Evolutionary conservation across 305 asterid species (phyloP).

Genomic region (Galium porrigens): DNA sequence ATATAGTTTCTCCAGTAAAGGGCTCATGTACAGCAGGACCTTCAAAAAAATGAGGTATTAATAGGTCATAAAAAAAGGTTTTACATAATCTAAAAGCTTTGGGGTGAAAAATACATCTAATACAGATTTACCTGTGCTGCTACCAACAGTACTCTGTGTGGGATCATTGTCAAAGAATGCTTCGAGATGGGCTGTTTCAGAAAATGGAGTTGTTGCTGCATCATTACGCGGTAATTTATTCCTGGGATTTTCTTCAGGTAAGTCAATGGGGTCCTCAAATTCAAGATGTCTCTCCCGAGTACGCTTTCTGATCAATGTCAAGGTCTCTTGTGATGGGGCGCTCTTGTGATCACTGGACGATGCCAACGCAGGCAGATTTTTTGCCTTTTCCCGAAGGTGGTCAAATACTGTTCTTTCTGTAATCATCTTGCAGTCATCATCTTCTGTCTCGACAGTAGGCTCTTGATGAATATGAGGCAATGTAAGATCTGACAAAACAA

Average conservation of each 20-base stretch:
- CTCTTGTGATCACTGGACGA: constrained; percentile 25
- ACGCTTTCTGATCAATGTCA: constrained; percentile 64
- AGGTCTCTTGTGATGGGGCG: constrained; percentile 61
- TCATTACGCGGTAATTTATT: constrained; percentile 20
- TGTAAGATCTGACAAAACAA: constrained; percentile 6
- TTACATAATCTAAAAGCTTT: background rate
- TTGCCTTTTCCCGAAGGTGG: constrained; percentile 70
- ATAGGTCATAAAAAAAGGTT: constrained; percentile 2
- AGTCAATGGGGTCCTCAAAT: constrained; percentile 30
- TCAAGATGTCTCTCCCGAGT: constrained; percentile 52
- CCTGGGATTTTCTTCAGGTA: constrained; percentile 26
- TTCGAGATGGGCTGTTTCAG: constrained; percentile 22
- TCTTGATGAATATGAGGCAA: constrained; percentile 18
- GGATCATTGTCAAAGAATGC: constrained; percentile 23
- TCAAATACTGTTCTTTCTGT: constrained; percentile 64
- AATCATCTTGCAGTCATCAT: constrained; percentile 67
- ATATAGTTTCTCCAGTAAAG: constrained; percentile 25
- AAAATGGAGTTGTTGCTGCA: constrained; percentile 17
- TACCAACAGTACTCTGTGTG: constrained; percentile 18
- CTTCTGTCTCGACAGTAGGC: constrained; percentile 35
- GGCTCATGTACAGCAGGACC: constrained; percentile 19
- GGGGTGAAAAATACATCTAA: background rate
- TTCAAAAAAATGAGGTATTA: background rate
- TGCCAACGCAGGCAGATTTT: constrained; percentile 45
- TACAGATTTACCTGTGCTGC: constrained; percentile 31